Evolutionary conservation across 768 basidiomycete species (phyloP).

Genomic region (Trametes meyenii): DNA sequence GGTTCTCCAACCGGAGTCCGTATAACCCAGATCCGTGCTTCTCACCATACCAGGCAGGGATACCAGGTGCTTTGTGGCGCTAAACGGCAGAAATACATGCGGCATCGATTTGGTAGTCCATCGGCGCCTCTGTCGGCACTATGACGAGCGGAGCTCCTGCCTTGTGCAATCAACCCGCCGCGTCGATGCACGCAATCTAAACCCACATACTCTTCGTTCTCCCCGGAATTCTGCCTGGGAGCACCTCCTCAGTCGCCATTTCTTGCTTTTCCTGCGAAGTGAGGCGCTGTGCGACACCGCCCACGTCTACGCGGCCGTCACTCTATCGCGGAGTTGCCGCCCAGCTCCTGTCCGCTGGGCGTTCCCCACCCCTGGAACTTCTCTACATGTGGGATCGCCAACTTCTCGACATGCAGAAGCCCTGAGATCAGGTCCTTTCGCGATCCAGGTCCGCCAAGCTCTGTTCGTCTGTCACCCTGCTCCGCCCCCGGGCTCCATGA

Average conservation of each 20-base stretch:
- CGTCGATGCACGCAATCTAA: neutral
- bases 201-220: neutral
- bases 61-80: constrained; percentile 13
- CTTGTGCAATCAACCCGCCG: neutral
- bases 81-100: neutral
- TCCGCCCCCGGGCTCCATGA: constrained; percentile 11
- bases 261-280: neutral
- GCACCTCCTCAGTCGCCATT: neutral
- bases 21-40: neutral
- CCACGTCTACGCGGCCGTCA: neutral
- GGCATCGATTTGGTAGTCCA: neutral
- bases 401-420: constrained; percentile 5
- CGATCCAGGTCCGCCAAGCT: constrained; percentile 19
- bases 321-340: constrained; percentile 2
- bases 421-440: constrained; percentile 1
- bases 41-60: neutral
- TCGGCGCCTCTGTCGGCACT: neutral
- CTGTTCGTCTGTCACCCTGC: constrained; percentile 6
- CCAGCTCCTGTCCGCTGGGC: neutral
- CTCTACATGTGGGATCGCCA: constrained; percentile 9
- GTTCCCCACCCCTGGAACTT: neutral
- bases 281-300: neutral
- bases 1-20: neutral
- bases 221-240: neutral
- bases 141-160: neutral